Percentiles rank a stretch among this genome's conserved stretches.
These are phyloP conservation scores for Trichopus zeylanicus DNA, from an alignment of 116 monocot genomes.

Conservation along the genomic window DNA sequence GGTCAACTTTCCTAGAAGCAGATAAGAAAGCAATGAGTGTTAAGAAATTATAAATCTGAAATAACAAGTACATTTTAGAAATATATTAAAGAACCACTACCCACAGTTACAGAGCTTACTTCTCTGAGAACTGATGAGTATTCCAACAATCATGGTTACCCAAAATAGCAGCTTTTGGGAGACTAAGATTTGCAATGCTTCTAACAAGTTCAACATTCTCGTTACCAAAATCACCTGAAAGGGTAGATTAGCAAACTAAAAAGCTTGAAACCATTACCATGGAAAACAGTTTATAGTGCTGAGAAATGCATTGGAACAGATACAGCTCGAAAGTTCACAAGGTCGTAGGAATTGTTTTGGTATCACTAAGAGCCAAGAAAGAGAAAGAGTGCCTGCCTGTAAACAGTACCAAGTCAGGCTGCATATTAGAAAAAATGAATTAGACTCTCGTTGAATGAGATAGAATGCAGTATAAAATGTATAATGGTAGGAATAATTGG, in stretches of 20 bases:
- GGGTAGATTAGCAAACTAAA: not conserved
- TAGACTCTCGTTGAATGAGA: not conserved
- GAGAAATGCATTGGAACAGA: not conserved
- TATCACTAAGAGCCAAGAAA: conserved; percentile 9
- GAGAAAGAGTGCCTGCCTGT: conserved; percentile 42
- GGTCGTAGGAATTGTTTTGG: not conserved
- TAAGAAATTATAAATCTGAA: not conserved
- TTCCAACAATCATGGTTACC: conserved; percentile 77
- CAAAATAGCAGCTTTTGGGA: conserved; percentile 60
- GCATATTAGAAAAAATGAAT: conserved; percentile 22
- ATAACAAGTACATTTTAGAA: not conserved
- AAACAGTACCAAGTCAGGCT: conserved; percentile 79
- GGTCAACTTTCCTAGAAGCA: conserved; percentile 38
- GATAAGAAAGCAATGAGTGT: not conserved
- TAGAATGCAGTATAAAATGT: not conserved
- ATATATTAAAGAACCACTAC: not conserved
- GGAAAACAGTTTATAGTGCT: not conserved
- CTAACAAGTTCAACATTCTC: conserved; percentile 71
- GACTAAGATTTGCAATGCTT: conserved; percentile 54
- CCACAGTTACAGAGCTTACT: conserved; percentile 27
- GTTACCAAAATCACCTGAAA: conserved; percentile 76
- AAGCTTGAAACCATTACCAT: not conserved
- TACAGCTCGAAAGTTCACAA: not conserved
- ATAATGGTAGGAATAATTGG: not conserved
- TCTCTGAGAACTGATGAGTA: conserved; percentile 47